Base-by-base conservation (phyloP, 306 rosid genomes). In the Adenanthera pavonina region DNA sequence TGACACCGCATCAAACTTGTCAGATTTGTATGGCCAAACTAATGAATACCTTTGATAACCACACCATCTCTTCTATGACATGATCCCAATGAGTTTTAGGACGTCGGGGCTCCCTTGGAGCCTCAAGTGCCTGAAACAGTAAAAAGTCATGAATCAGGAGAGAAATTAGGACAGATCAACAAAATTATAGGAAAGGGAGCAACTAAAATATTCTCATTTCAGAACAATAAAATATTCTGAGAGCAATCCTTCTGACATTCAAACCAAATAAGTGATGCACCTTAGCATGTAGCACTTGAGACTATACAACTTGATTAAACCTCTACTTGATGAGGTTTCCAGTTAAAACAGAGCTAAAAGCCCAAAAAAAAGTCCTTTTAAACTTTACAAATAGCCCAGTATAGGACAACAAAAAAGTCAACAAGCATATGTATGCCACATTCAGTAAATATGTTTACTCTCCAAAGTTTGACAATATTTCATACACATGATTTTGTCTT, bases 41-140 rank as follows among this genome's bases (percentile, higher is more conserved):
- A 20, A 54, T 62, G 46, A 36, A 59, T 82, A 95, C 99, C 98
- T 95, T 95, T 53, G 99, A 95, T 59, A 95, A 87, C 99, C 99
- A 95, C 76, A 85, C 89, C 99, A 95, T 95, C 89, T 95, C 99
- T 83, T 95, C 99, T 72, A 95, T 92, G 80, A 95, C 99, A 92
- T 95, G 98, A 88, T 95, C 99, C 99, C 99, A 95, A 79, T 95
- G 99, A 71, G 96, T 84, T 87, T 95, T 95, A 60, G 97, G 96
- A 53, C 98, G 94, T 8, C 84, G 87, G 69, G 93, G 96, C 79
- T 95, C 99, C 84, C 85, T 89, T 14, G 94, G 87, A 93, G 90
- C 92, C 87, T 95, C 99, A 86, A 92, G 93, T 65, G 91, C 91
- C 99, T 95, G 87, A 81, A 59, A 84, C 64, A 69, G 77, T 33